Percentiles rank a stretch among this genome's conserved stretches.
Conservation (phyloP, 2,329 filamentous ascomycete genomes). For the Orbilia oligospora region DNA sequence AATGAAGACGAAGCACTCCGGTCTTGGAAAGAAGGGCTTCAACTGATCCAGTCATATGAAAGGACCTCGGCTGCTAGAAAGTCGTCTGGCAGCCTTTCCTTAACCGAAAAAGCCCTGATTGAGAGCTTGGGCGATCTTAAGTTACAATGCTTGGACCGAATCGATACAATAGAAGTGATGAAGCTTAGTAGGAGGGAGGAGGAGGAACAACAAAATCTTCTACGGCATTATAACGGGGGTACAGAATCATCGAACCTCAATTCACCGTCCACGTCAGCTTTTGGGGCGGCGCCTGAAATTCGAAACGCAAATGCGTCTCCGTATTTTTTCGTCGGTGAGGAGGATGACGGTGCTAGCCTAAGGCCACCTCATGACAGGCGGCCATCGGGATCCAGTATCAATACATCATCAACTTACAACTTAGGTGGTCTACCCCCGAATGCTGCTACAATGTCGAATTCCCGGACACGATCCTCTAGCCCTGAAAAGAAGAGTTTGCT, state of each 20-base stretch:
- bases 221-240: slow-evolving; percentile 55
- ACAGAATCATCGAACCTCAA: slow-evolving; percentile 34
- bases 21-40: slow-evolving; percentile 89
- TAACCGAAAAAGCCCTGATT: slow-evolving; percentile 85
- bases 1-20: slow-evolving; percentile 91
- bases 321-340: slow-evolving; percentile 68
- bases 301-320: slow-evolving; percentile 68
- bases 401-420: slow-evolving; percentile 41
- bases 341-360: slow-evolving; percentile 72
- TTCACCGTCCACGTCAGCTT: slow-evolving; percentile 55
- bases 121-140: slow-evolving; percentile 87
- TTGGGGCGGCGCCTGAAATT: slow-evolving; percentile 68
- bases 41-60: slow-evolving; percentile 85
- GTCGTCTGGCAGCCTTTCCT: slow-evolving; percentile 82
- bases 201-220: slow-evolving; percentile 62
- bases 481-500: slow-evolving; percentile 63
- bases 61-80: slow-evolving; percentile 46
- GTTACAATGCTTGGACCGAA: slow-evolving; percentile 91
- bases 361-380: slow-evolving; percentile 32
- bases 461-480: slow-evolving; percentile 55
- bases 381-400: slow-evolving; percentile 44
- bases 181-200: slow-evolving; percentile 75
- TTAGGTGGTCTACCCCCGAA: slow-evolving; percentile 44
- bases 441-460: slow-evolving; percentile 34
- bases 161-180: slow-evolving; percentile 87